Evolutionary conservation across 2,329 filamentous ascomycete genomes (phyloP).

Genomic region (Sordariomycetes sp.): DNA sequence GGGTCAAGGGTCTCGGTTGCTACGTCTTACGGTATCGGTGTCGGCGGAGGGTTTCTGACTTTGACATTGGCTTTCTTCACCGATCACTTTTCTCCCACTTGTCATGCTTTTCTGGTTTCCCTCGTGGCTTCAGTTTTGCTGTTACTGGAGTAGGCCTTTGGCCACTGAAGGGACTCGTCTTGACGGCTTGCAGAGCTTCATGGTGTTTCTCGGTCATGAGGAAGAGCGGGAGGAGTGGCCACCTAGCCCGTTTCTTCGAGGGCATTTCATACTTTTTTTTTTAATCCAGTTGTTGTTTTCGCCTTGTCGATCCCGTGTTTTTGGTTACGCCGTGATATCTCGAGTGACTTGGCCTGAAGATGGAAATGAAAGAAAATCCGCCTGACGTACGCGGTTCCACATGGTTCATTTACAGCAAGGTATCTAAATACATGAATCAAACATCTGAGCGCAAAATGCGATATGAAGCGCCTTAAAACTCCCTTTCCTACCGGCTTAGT

Average conservation of each 20-base stretch:
- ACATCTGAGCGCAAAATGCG: background rate
- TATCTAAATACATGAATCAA: background rate
- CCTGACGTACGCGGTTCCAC: background rate
- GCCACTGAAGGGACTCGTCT: background rate
- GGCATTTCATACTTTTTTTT: background rate
- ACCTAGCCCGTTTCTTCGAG: background rate
- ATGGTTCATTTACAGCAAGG: background rate
- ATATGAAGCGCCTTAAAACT: background rate
- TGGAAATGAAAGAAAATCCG: background rate
- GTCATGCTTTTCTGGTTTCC: background rate
- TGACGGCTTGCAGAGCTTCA: background rate
- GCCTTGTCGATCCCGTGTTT: background rate
- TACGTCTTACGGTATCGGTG: background rate
- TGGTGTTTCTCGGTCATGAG: background rate
- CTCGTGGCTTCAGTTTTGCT: background rate
- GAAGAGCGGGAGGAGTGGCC: background rate
- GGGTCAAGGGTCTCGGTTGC: background rate
- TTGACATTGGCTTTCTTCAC: background rate
- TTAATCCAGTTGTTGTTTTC: background rate
- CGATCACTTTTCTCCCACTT: background rate
- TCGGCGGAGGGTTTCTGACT: background rate
- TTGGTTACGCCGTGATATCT: background rate
- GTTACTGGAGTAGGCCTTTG: background rate
- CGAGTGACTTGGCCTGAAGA: background rate
- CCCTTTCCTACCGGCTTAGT: too few relatives aligned